These are phyloP conservation scores for Letharia lupina DNA, from an alignment of 495 filamentous ascomycete species.

Conservation along the genomic window DNA sequence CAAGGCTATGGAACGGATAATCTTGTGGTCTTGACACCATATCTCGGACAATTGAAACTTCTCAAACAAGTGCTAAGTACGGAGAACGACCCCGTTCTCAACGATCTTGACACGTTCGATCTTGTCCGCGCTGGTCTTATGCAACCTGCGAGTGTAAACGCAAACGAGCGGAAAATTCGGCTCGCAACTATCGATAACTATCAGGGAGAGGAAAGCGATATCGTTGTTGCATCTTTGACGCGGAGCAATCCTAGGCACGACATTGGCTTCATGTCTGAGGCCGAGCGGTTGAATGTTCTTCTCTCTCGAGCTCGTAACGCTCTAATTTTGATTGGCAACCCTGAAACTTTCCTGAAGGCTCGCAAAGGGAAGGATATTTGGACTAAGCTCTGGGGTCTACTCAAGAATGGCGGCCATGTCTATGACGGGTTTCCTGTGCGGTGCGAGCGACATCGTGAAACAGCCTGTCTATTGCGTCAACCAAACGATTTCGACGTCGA, in stretches of 20 bases:
- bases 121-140: constrained; percentile 58
- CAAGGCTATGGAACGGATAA: constrained; percentile 64
- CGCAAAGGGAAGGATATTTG: constrained; percentile 53
- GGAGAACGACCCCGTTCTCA: constrained; percentile 53
- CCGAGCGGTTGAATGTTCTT: constrained; percentile 61
- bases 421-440: constrained; percentile 63
- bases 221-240: constrained; percentile 60
- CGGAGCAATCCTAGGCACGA: constrained; percentile 55
- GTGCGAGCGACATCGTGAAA: constrained; percentile 57
- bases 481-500: constrained; percentile 50
- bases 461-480: constrained; percentile 35
- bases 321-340: constrained; percentile 66
- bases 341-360: constrained; percentile 54
- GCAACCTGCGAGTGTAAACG: constrained; percentile 42
- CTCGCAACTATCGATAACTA: constrained; percentile 74
- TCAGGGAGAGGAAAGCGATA: constrained; percentile 72
- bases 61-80: constrained; percentile 46
- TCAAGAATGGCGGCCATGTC: constrained; percentile 47
- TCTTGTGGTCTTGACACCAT: constrained; percentile 66
- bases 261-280: constrained; percentile 57
- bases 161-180: constrained; percentile 43
- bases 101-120: constrained; percentile 62
- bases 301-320: constrained; percentile 59
- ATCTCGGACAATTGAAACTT: constrained; percentile 58
- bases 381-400: constrained; percentile 48